Base-by-base conservation (phyloP, 306 rosid species). In the Alnus rubra region DNA sequence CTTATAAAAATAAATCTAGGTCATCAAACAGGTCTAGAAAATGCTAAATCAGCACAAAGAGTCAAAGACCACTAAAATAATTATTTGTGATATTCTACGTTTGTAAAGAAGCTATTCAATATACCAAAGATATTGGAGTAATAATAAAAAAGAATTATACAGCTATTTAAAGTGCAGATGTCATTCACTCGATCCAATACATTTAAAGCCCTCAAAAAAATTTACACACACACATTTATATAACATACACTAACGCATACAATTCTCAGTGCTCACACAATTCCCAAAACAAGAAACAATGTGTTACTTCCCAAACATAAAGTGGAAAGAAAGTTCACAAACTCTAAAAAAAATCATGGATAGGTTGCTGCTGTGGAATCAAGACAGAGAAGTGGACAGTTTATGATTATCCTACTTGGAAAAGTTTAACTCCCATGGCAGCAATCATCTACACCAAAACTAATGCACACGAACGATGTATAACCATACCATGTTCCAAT, bases 1-100 rank as follows among this genome's bases (percentile, higher is more conserved):
- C 13, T 80, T 44, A 50, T 2, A 52, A 65, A 58, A 74, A 64
- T 35, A 74, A 65, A 76, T 68, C 48, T 50, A 68, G 55, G 60
- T 78, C 51, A n/a, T 78, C 51, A n/a, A 18, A 50, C 5, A 67
- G 48, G 62, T 4, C 50, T 51, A 68, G 7, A 18, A 18, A 44
- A 14, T 16, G 28, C 47, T 63, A 63, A 59, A 58, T 51, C 18
- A 79, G 76, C 69, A 69, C 28, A n/a, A 28, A 79, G 56, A 63
- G 67, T 31, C 28, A n/a, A 28, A 79, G 56, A 63, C 71, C 39
- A 48, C 23, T 48, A 60, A 51, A 50, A 9, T 56, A 4, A 1
- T 11, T 39, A 53, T 71, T 33, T 72, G 63, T 78, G 55, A 70
- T 56, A 48, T 49, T 83, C 58, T 5, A 23, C 45, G 37, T 35